Evolutionary conservation across 2,329 filamentous ascomycete species (phyloP), one percentile per base, ranked within the genome.

Genomic region (Mycosphaerelloides madeirae): DNA sequence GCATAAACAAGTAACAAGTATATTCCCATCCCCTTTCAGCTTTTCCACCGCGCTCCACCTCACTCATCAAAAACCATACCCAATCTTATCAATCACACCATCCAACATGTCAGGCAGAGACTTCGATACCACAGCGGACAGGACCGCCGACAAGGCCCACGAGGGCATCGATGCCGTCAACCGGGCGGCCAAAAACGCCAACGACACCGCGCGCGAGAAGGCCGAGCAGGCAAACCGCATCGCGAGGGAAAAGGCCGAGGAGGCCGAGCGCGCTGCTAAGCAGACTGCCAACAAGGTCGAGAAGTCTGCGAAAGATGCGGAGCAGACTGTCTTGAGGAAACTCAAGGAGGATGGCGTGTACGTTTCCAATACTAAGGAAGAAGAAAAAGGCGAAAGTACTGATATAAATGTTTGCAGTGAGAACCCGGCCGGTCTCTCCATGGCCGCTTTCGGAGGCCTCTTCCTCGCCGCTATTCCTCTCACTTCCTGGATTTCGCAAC

Each of bases 391-490:
- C 11, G 9, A 22, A 3, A 32, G 25, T 12, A 32, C 43, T 46
- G 28, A 47, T 13, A 38, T 31, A 13, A 29, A 15, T 2, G 13
- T 9, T 13, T 8, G 1, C 45, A 55, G 53, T 29, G 55, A 55
- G 38, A 54, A 59, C 38, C 57, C 58, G 18, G 31, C 42, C 28
- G 58, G 58, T 35, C 51, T 61, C 32, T 45, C 52, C 29, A 51
- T 57, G 46, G 44, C 47, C 38, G 58, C 47, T 29, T 55, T 57
- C 43, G 52, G 57, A 33, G 53, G 46, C 31, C 37, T 58, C 35
- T 61, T 61, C 56, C 53, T 61, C 49, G 58, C 58, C 31, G 52
- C 52, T 22, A 48, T 61, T 13, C 58, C 58, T 20, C 39, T 61
- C 20, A 60, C 57, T n/a, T 47, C 39, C 48, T 61, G 52, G 51